Evolutionary conservation across 2,329 filamentous ascomycete species (phyloP), one percentile per base, ranked within the genome.

Genomic region (Pseudodiploospora longispora): DNA sequence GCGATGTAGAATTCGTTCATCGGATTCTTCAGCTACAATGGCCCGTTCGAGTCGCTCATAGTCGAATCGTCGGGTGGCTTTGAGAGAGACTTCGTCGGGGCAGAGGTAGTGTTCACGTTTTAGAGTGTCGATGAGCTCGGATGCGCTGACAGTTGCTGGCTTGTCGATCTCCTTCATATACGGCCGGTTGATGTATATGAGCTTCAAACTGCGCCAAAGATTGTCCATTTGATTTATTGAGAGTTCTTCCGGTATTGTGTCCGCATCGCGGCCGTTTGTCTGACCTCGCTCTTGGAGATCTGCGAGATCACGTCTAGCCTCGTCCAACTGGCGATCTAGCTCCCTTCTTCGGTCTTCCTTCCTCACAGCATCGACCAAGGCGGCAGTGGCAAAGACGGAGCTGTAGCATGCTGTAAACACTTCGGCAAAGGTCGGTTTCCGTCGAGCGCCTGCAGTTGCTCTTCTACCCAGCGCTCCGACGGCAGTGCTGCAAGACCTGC

Each of bases 371-470:
- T 88, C 84, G 30, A 76, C 66, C 3, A 83, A 66, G 8, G 81
- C 74, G 2, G 81, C 82, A 2, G 78, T 76, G 5, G 79, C 82
- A 55, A 85, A 76, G 43, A 83, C 74, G 31, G 80, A 77, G 28
- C 82, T 82, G 56, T 86, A 87, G 59, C 75, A 76, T 34, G 83
- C 76, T 27, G 82, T 85, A 57, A 83, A 71, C 47, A 81, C 50
- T 63, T 80, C 68, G 62, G 72, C 64, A 55, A 70, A 61, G 35
- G 68, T 69, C 36, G 72, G 61, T 51, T 72, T 73, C 43, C 74
- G 72, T 54, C 69, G 71, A 41, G 70, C 60, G 30, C 70, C 64
- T 27, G 69, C 65, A 37, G 76, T 72, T 43, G 71, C 62, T 56
- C 71, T 72, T 46, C 74, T 72, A 47, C 71, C 66, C 48, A 78